A percentile compares a stretch with the other conserved stretches of the same genome.
Conservation (phyloP, 805 yeast genomes). For the Cyberlindnera euphorbiae region DNA sequence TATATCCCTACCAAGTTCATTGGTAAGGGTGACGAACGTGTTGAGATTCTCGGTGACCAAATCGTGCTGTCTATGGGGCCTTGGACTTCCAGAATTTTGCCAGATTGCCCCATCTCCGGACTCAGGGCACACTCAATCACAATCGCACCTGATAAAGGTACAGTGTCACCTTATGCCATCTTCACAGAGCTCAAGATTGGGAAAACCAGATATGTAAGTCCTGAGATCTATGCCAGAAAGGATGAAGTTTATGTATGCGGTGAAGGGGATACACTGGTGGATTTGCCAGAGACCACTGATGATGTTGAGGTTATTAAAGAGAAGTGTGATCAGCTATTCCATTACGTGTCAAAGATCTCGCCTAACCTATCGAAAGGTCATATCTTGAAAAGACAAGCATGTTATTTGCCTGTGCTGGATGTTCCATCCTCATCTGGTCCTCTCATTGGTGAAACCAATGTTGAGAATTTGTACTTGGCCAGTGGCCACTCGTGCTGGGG, state of each 20-base stretch:
- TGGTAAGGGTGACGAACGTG: slow-evolving; percentile 26
- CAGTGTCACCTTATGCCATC: slow-evolving; percentile 88
- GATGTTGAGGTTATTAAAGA: slow-evolving; percentile 85
- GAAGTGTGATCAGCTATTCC: slow-evolving; percentile 83
- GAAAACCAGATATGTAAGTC: slow-evolving; percentile 68
- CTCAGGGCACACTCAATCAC: slow-evolving; percentile 94
- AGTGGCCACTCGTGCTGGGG: slow-evolving; percentile 99
- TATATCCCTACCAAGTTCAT: slow-evolving; percentile 39
- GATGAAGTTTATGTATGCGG: slow-evolving; percentile 98
- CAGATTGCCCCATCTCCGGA: slow-evolving; percentile 93
- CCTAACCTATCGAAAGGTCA: slow-evolving; percentile 68
- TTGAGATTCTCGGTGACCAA: slow-evolving; percentile 61
- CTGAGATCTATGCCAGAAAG: slow-evolving; percentile 91
- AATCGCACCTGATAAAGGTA: slow-evolving; percentile 68
- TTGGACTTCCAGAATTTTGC: slow-evolving; percentile 89
- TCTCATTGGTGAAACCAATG: slow-evolving; percentile 88
- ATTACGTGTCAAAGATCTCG: slow-evolving; percentile 73
- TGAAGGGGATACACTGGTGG: slow-evolving; percentile 88
- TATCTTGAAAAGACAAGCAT: slow-evolving; percentile 82
- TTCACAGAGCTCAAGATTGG: slow-evolving; percentile 85
- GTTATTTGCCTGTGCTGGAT: slow-evolving; percentile 91
- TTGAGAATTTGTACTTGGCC: slow-evolving; percentile 70
- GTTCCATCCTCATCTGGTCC: slow-evolving; percentile 94
- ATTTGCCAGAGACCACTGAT: slow-evolving; percentile 90
- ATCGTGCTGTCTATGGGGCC: slow-evolving; percentile 91